Base-by-base conservation (phyloP, 257 asterid species). In the Solanum acaule region DNA sequence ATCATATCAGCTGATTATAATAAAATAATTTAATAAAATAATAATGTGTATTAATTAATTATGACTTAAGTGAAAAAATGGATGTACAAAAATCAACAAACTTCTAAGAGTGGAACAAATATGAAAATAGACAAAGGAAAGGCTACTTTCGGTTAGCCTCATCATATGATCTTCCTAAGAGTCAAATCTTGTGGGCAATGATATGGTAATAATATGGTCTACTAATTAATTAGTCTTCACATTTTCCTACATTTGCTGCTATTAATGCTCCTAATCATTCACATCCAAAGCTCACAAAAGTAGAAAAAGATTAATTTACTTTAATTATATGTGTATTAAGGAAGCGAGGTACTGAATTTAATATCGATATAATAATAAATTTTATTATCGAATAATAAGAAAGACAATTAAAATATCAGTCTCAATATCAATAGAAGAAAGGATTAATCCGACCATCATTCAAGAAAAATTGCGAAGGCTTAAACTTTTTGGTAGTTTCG, bases 221-320 rank as follows among this genome's bases (percentile, higher is more conserved):
- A 34, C 90, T 75, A 75, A 10, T 88, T 71, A 79, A 79, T 87
- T 76, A 49, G 46, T 85, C 75, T 86, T 72, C 67, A 87, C 85
- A 38, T 33, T 75, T 56, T 70, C 72, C 61, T 20, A 73, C 68
- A 35, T 23, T 29, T 13, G 31, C 67, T 76, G 33, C 82, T 63
- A 49, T 56, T 91, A 72, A 91, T 92, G 94, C 86, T 86, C 12
- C 88, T 91, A 91, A 92, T 94, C 93, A 92, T 91, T 23, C 89
- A 92, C 68, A 73, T 52, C 70, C 34, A 83, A 87, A 91, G 52
- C 49, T 88, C 87, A 68, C 85, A 83, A 70, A 68, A 63, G 37
- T 33, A 83, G 68, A 73, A 52, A 46, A 71, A 8, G 15, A 23
- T 8, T 22, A 10, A 38, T 16, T 16, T 5, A 79, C n/a, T 78